These are phyloP conservation scores for Cardamine occulta DNA, from an alignment of 345 rosid species.

Conservation along the genomic window DNA sequence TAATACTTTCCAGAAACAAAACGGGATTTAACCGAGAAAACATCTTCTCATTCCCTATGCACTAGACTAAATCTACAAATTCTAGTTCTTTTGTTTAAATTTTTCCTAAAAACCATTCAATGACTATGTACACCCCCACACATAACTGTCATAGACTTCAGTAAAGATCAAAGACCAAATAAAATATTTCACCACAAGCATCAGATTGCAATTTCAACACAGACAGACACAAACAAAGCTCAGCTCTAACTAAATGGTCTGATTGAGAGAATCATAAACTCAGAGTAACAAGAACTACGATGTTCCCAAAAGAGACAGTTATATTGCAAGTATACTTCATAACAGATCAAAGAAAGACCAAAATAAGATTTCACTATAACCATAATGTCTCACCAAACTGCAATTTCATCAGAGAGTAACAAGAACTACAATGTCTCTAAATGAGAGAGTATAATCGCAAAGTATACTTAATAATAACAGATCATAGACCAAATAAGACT, in stretches of 20 bases:
- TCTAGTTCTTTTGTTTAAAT: not conserved
- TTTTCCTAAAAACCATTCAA: not conserved
- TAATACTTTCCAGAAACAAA: not conserved
- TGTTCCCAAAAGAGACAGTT: not conserved
- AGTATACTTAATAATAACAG: not conserved
- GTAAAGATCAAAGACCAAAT: conserved; percentile 1
- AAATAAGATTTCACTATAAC: conserved; percentile 3
- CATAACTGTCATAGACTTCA: not conserved
- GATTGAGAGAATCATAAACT: not conserved
- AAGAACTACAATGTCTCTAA: not conserved
- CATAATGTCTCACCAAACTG: conserved; percentile 14
- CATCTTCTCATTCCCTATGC: not conserved
- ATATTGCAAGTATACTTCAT: not conserved
- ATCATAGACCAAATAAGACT: conserved; percentile 12
- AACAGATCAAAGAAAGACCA: conserved; percentile 6
- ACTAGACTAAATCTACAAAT: not conserved
- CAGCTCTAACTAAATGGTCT: not conserved
- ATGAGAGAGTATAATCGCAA: not conserved
- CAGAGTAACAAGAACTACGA: not conserved
- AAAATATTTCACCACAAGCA: conserved; percentile 10
- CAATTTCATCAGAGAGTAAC: not conserved
- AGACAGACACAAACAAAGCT: not conserved
- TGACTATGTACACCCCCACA: not conserved
- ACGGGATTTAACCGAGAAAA: not conserved
- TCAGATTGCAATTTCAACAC: not conserved